These are phyloP conservation scores for Saccharomyces mikatae DNA, from an alignment of 805 yeast genomes.

Conservation along the genomic window DNA sequence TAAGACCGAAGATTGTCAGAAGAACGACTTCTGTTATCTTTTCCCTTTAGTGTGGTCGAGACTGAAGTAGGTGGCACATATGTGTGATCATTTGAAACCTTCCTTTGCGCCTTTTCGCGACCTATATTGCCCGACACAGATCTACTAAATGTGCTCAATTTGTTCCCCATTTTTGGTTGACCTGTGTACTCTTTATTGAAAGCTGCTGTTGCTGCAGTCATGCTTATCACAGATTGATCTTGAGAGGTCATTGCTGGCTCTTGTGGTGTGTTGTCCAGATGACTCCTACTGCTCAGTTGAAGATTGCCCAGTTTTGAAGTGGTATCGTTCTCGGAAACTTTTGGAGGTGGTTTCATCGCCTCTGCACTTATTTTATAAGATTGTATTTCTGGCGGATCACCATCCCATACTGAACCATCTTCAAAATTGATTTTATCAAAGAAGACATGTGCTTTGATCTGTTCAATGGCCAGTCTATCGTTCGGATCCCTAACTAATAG, in stretches of 20 bases:
- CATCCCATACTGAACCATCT: conserved; percentile 48
- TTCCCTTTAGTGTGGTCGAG: not conserved
- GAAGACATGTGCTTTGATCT: conserved; percentile 53
- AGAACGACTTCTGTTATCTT: not conserved
- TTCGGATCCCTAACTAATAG: conserved; percentile 56
- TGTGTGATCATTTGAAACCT: not conserved
- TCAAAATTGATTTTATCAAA: conserved; percentile 47
- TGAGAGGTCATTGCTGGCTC: conserved; percentile 8
- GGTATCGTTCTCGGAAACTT: conserved; percentile 16
- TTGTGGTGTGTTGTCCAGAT: not conserved
- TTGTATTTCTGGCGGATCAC: conserved; percentile 50
- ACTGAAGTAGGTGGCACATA: not conserved
- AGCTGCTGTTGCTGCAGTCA: conserved; percentile 7
- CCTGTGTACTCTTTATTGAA: conserved; percentile 6
- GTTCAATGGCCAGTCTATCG: conserved; percentile 46
- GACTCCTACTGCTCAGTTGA: not conserved
- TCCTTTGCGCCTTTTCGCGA: not conserved
- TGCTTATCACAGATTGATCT: conserved; percentile 19
- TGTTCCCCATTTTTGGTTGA: not conserved
- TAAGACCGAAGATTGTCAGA: conserved; percentile 36
- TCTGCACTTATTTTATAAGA: conserved; percentile 68
- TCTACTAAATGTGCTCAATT: not conserved
- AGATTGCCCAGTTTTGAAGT: not conserved
- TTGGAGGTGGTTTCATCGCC: conserved; percentile 67
- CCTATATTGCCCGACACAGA: not conserved